phyloP scores from a whole-genome alignment of 768 basidiomycete species.

The Tricholoma flavovirens region DNA sequence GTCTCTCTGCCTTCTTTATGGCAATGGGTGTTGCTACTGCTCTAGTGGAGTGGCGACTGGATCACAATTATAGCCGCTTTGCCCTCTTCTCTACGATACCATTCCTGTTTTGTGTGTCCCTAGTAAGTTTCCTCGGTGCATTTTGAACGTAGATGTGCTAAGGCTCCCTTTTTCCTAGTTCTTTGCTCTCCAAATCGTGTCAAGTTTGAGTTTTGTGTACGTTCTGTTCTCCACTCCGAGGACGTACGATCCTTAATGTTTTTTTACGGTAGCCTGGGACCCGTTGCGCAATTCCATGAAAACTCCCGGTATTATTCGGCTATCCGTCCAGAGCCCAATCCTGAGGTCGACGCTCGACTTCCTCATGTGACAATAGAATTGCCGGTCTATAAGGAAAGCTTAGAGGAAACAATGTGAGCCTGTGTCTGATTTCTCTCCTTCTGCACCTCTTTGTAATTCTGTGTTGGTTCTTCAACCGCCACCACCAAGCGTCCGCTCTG shows the following conservation, averaged over 20 bases:
- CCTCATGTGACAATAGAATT: constrained; percentile 79
- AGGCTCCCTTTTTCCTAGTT: constrained; percentile 40
- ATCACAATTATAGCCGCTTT: constrained; percentile 58
- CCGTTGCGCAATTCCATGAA: constrained; percentile 80
- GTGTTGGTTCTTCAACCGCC: neutral
- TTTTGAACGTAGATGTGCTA: neutral
- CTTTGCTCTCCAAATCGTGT: constrained; percentile 64
- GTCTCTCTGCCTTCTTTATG: constrained; percentile 64
- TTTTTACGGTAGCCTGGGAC: constrained; percentile 54
- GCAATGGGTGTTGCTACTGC: constrained; percentile 53
- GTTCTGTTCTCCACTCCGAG: constrained; percentile 13
- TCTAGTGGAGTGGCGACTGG: constrained; percentile 63
- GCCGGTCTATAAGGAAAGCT: constrained; percentile 85
- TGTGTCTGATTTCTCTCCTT: neutral
- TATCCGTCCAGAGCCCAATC: constrained; percentile 51
- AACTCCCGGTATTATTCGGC: constrained; percentile 85
- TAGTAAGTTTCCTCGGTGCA: constrained; percentile 39
- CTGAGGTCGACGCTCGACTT: constrained; percentile 54
- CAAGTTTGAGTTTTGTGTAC: constrained; percentile 61
- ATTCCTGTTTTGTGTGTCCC: constrained; percentile 68
- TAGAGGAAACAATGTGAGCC: constrained; percentile 76
- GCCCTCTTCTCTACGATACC: constrained; percentile 60
- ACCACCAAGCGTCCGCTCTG: constrained; percentile 7
- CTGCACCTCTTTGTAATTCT: neutral
- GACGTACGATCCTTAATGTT: constrained; percentile 2